Evolutionary conservation across 495 filamentous ascomycete species (phyloP), one percentile per base, ranked within the genome.

Genomic region (Penicillium goetzii): DNA sequence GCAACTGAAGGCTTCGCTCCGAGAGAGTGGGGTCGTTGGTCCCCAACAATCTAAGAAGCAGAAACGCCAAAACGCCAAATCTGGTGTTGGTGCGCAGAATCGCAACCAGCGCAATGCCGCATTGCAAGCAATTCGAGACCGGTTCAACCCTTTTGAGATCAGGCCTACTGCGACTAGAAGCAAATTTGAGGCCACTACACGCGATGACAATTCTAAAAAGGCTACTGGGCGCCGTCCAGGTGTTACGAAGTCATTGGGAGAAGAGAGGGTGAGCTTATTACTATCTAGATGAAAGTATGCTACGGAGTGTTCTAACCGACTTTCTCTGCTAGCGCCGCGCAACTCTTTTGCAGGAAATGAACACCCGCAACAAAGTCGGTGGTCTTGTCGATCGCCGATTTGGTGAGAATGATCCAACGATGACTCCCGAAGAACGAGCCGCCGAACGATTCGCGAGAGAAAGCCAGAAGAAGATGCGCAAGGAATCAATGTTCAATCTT

Each of bases 141-240:
- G 92, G 66, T 97, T 97, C 86, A 98, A 97, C 76, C 95, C 95
- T 3, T 99, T 98, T 74, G 95, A 99, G 74, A 84, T 96, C 73
- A 92, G 95, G 75, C 83, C 84, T 12, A 84, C 86, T 26, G 78
- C 85, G 0, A 80, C 85, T 32, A 86, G 86, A 2, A 84, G 81
- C 66, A 97, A 97, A 70, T 93, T 94, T 66, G 87, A 92, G 41
- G 85, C 86, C 3, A 92, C 85, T 17, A 90, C 84, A 19, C 80
- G 84, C 8, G 79, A 81, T 65, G 76, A 73, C 32, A 80, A 73
- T 53, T 83, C 80, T 51, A 36, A 12, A 36, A 76, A 78, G 51
- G 88, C 83, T 72, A 83, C 79, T 34, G 66, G 55, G 25, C 64
- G 66, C 14, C 82, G 94, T 51, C 95, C 95, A 1, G 90, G 89